Conservation (phyloP, 257 asterid genomes). For the Petunia secreta region DNA sequence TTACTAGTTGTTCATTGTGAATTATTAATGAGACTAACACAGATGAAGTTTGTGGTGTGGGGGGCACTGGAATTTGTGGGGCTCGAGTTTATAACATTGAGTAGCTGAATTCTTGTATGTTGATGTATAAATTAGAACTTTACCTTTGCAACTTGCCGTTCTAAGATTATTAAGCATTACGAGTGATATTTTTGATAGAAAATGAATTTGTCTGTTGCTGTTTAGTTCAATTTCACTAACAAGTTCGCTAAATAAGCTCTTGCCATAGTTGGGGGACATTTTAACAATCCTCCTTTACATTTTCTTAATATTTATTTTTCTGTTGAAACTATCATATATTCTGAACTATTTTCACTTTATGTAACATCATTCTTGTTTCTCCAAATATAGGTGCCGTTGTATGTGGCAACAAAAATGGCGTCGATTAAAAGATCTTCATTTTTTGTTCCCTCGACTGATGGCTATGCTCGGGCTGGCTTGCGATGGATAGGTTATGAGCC, state of each 20-base stretch:
- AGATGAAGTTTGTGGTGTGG: neutral
- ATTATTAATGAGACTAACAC: neutral
- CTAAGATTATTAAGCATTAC: neutral
- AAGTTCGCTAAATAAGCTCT: neutral
- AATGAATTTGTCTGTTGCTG: neutral
- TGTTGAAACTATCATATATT: neutral
- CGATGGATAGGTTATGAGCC: slow-evolving; percentile 93
- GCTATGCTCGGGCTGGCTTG: slow-evolving; percentile 79
- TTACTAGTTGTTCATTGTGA: neutral
- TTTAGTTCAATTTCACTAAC: neutral
- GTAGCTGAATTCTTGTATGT: neutral
- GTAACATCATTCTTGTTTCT: neutral
- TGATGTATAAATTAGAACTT: neutral
- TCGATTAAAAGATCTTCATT: slow-evolving; percentile 89
- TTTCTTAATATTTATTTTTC: neutral
- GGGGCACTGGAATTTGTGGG: neutral
- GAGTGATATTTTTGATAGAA: neutral
- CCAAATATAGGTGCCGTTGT: slow-evolving; percentile 72
- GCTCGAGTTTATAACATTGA: neutral
- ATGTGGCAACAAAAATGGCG: slow-evolving; percentile 97
- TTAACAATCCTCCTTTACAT: neutral
- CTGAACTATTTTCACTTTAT: neutral
- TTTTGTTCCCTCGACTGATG: slow-evolving; percentile 87
- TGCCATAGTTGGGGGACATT: neutral
- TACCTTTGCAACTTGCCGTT: neutral